Evolutionary conservation across 2,329 filamentous ascomycete genomes (phyloP), one percentile per base, ranked within the genome.

Genomic region (Sclerotinia trifoliorum): DNA sequence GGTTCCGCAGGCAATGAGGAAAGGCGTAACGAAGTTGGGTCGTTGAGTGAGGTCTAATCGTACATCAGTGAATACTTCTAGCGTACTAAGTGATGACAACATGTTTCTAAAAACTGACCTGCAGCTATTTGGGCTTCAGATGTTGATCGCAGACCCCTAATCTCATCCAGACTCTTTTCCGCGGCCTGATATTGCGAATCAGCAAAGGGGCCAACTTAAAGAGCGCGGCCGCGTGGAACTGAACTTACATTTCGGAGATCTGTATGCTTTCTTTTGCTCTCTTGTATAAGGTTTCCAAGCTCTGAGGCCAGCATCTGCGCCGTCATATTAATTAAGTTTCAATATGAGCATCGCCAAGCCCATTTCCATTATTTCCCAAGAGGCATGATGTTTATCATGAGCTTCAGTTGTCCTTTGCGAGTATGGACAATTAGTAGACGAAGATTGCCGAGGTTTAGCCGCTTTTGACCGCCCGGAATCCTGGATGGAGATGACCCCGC

Each of bases 261-360:
- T 74, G 90, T 88, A 79, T 97, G 90, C 81, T 96, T 98, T 76
- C 94, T 88, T 81, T 96, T 98, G 78, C 94, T 95, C 83, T 99
- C 95, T 80, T 96, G 92, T 75, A 97, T 90, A 78, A 97, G 87
- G 81, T 92, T 96, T 77, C 90, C 87, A 79, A 97, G 87, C 85
- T 97, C 94, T 69, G 91, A 89, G 77, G 90, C 88, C 76, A 97
- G 86, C 77, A 97, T 89, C 85, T 96, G 92, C 76, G 93, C 90
- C 79, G 93, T 96, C 93, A 97, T 97, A 49, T 76, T 78, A 75
- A 69, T 68, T 64, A 32, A 17, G 69, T 32, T 35, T 24, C 56
- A 48, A 63, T 58, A 60, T 35, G 61, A 66, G 58, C 61, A 66
- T 71, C 58, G 73, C 72, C 74, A 74, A 74, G 61, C 65, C 62